Evolutionary conservation across 1,284 basidiomycete species (phyloP).

Genomic region (Termitomyces sp.): DNA sequence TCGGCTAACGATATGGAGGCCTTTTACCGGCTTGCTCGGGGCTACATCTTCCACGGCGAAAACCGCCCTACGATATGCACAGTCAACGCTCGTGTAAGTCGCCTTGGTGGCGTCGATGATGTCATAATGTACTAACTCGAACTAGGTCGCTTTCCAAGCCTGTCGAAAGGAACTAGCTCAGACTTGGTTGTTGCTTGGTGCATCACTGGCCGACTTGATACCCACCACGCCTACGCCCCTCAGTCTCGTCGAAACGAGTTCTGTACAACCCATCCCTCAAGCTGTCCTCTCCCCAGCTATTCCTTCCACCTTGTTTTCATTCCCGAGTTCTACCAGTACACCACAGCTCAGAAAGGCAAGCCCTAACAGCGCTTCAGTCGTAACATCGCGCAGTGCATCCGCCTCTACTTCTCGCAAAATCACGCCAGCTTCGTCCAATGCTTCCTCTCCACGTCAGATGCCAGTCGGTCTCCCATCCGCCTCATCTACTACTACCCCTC

Average conservation of each 20-base stretch:
- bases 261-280: slow-evolving; percentile 27
- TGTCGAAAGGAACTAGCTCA: slow-evolving; percentile 62
- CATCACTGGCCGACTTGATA: slow-evolving; percentile 48
- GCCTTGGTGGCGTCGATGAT: not conserved
- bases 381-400: slow-evolving; percentile 24
- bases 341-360: slow-evolving; percentile 27
- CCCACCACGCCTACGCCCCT: slow-evolving; percentile 28
- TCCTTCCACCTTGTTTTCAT: slow-evolving; percentile 29
- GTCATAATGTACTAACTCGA: slow-evolving; percentile 5
- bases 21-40: slow-evolving; percentile 61
- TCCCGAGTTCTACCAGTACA: slow-evolving; percentile 17
- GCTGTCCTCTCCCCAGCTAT: slow-evolving; percentile 41
- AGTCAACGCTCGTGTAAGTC: slow-evolving; percentile 54
- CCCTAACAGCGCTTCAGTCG: slow-evolving; percentile 25
- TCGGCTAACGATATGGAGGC: slow-evolving; percentile 39
- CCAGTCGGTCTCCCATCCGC: slow-evolving; percentile 36
- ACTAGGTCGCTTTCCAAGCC: slow-evolving; percentile 56
- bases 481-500: slow-evolving; percentile 39
- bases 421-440: slow-evolving; percentile 53
- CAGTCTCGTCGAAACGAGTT: slow-evolving; percentile 21
- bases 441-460: slow-evolving; percentile 53
- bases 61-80: slow-evolving; percentile 48
- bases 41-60: slow-evolving; percentile 60
- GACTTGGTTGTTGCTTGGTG: slow-evolving; percentile 63
- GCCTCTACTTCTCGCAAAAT: slow-evolving; percentile 33